Evolutionary conservation across 1,284 basidiomycete species (phyloP), one percentile per base, ranked within the genome.

Genomic region (Melampsora americana): DNA sequence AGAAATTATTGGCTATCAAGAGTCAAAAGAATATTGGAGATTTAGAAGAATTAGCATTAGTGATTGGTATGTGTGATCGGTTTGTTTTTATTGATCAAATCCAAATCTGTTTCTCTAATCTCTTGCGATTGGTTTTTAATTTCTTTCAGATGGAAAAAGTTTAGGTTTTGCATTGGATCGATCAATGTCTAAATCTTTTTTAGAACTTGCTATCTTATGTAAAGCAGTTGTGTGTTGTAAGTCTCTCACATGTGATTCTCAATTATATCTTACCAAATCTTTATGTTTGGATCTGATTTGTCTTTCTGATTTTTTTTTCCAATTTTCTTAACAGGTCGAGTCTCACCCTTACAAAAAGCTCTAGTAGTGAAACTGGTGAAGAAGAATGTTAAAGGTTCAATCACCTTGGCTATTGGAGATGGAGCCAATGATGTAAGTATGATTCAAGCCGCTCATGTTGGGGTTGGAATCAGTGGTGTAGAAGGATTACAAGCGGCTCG

Each of bases 291-390:
- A 56, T 16, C 12, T 28, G n/a, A 56, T 56, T 1, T n/a, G 2
- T 12, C 20, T 56, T 18, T 56, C 5, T 23, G 20, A 42, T 11
- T 7, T 42, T 65, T 56, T 66, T 65, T n/a, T n/a, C n/a, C n/a
- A 28, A 64, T 3, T 30, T 28, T 30, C 9, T 20, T 26, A 35
- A 50, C 32, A 69, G 65, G 67, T 85, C 94, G 96, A 80, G 96
- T 99, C 1, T 98, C 95, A 16, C 96, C 96, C 0, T 84, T 99
- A 66, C 96, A 99, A 82, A 99, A 99, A 83, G 96, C 96, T 0
- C 87, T 98, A 32, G 94, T 99, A 18, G 96, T 99, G 78, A 98
- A 98, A 84, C 89, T 99, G 35, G 95, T 99, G 79, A 99, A 98
- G 87, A 95, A 95, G 84, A 94, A 95, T 83, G 89, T 91, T 79